A percentile compares a stretch with the other conserved stretches of the same genome.
phyloP scores from a whole-genome alignment of 108 stramenopile species.

The Ochromonas danica region DNA sequence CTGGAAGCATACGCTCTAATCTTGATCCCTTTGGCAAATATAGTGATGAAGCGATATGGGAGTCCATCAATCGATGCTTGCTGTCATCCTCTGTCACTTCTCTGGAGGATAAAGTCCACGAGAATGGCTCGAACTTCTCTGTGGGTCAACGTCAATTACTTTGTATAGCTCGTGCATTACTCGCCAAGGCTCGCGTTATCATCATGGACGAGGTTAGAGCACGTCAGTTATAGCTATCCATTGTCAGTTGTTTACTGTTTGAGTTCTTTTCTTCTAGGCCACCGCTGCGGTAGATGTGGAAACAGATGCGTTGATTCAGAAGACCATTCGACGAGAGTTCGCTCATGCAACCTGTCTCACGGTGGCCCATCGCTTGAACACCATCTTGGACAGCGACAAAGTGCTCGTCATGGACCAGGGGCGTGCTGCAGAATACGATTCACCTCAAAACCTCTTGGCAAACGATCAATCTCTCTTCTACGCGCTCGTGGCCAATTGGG shows the following conservation, averaged over 20 bases:
- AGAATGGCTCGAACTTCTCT: conserved; percentile 81
- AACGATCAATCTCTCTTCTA: neutral
- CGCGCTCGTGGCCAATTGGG: neutral
- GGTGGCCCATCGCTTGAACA: conserved; percentile 78
- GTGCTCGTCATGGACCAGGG: conserved; percentile 81
- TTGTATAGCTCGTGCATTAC: conserved; percentile 86
- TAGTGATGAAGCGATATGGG: conserved; percentile 67
- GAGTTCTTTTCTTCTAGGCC: neutral
- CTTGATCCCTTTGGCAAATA: conserved; percentile 65
- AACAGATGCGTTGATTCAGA: conserved; percentile 21
- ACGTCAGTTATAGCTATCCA: neutral
- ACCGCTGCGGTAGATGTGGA: conserved; percentile 35
- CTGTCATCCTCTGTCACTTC: conserved; percentile 35
- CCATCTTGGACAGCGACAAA: conserved; percentile 89
- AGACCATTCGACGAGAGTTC: conserved; percentile 45
- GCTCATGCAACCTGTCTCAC: conserved; percentile 70
- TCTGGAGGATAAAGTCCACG: conserved; percentile 68
- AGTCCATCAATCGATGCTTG: conserved; percentile 53
- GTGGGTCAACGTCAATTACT: conserved; percentile 94
- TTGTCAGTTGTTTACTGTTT: neutral
- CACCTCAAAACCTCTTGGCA: conserved; percentile 4
- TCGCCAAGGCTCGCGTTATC: conserved; percentile 50
- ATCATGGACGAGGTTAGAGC: conserved; percentile 18
- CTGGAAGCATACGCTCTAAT: conserved; percentile 79
- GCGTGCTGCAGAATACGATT: neutral